A percentile compares a stretch with the other conserved stretches of the same genome.
Evolutionary conservation across 441 rosid species (phyloP).

Genomic region (Aleurites moluccanus): DNA sequence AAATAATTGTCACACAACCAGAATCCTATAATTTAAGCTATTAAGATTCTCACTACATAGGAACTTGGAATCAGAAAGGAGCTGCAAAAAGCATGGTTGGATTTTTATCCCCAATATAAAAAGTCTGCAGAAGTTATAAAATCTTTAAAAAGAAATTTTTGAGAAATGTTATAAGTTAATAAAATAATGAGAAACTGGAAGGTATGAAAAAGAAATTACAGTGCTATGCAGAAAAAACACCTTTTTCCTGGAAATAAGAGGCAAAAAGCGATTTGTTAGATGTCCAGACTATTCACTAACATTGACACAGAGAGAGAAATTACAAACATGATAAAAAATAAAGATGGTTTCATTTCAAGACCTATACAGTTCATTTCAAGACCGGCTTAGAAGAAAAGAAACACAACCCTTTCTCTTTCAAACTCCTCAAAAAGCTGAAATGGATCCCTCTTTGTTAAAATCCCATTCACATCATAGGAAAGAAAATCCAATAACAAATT

Average conservation of each 20-base stretch:
- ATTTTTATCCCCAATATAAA: not conserved
- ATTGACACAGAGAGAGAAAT: constrained; percentile 5
- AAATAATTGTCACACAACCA: not conserved
- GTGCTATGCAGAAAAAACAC: not conserved
- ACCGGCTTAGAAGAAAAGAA: constrained; percentile 18
- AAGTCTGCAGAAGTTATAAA: constrained; percentile 1
- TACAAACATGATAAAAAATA: not conserved
- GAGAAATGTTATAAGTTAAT: not conserved
- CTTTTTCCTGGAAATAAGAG: not conserved
- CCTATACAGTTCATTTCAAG: constrained; percentile 18
- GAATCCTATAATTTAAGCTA: constrained; percentile 6
- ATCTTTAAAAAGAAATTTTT: not conserved
- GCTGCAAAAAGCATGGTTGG: not conserved
- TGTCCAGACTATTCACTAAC: not conserved
- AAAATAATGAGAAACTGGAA: too few relatives aligned
- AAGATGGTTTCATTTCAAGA: constrained; percentile 11
- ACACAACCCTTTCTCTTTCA: constrained; percentile 14
- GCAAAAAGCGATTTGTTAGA: not conserved
- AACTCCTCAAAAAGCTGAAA: constrained; percentile 22
- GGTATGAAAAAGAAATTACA: not conserved
- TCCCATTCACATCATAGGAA: constrained; percentile 27
- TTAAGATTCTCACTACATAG: constrained; percentile 7
- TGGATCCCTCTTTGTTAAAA: constrained; percentile 32
- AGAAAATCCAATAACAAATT: constrained; percentile 1
- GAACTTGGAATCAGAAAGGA: constrained; percentile 7